Base-by-base conservation (phyloP, 2,329 filamentous ascomycete genomes). In the Claviceps arundinis region DNA sequence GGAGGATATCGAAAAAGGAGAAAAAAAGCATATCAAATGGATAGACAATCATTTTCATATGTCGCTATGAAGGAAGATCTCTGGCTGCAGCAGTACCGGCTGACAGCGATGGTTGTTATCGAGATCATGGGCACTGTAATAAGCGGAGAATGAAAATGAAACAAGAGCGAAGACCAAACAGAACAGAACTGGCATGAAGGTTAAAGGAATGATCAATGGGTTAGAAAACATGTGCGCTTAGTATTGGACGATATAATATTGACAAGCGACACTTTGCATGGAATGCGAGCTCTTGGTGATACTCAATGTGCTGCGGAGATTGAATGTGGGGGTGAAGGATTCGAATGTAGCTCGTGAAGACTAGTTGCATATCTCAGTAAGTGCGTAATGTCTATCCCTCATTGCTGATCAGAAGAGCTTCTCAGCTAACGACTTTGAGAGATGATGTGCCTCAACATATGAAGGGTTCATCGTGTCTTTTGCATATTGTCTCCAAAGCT, bases 11-110 rank as follows among this genome's bases (percentile, higher is more conserved):
- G 4, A 6, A 43, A 44, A 3, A 26, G 24, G 16, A 26, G 24
- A 16, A 2, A 44, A 26, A 1, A 44, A 44, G 6, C 19, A 26
- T 16, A 44, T 7, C 4, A 2, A 8, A 42, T 58, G 56, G 59
- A 58, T 64, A 64, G 61, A 64, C 52, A 37, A 53, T 50, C 55
- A 46, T 56, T 50, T 26, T 47, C 38, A 50, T 47, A 37, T 34
- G 44, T 44, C 30, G 22, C 48, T 41, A 19, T 53, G 43, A 38
- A 40, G 22, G 43, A 19, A 30, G n/a, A 30, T 14, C 44, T 34
- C 24, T 48, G 34, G 30, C 24, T 34, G 17, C 43, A 53, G 26
- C 48, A 26, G 40, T 41, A 44, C 22, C 22, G 26, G 22, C 37
- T 19, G 19, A 45, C 19, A 19, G 38, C 24, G 24, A 26, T 26